Base-by-base conservation (phyloP, 2,329 filamentous ascomycete genomes). In the Trichoderma semiorbis region DNA sequence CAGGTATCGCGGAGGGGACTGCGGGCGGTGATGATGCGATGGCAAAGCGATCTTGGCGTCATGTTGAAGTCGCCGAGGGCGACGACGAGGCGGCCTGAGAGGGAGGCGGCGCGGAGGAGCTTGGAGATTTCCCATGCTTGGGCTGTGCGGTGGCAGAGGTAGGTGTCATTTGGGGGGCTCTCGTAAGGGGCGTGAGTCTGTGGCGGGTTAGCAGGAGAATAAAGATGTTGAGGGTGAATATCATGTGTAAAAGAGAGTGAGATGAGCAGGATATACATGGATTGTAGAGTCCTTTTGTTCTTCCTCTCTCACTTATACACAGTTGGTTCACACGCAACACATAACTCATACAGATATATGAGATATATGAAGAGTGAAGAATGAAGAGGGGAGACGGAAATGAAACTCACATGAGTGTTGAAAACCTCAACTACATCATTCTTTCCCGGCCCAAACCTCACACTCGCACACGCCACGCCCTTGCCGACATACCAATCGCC, bases 401-500 rank as follows among this genome's bases (percentile, higher is more conserved):
- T 11, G 21, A 43, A 24, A 79, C 85, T 81, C 81, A 91, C 89
- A 86, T 97, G 95, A 21, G 96, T 98, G 80, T 93, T 95, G 79
- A 98, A 98, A 2, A 98, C 93, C 78, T 98, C 94, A 21, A 94
- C 85, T 12, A 95, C 83, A 75, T 96, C 92, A 72, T 88, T 87
- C 58, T 81, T 80, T 1, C 83, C 86, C 0, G 87, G 83, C 0
- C 93, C 93, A 75, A 92, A 91, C 5, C 92, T 86, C 75, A 98
- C 92, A 74, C 88, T 88, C 3, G 95, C 95, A 78, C 89, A 92
- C 7, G 95, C 96, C 55, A 98, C 90, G 18, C 96, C 96, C 80
- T 98, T 98, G 0, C 96, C 96, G 11, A 98, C 95, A 78, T 91
- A 98, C 94, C 95, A 98, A 81, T 98, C 95, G 12, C 96, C 96